phyloP scores from a whole-genome alignment of 2,329 filamentous ascomycete species.

The Xylaria sp. region DNA sequence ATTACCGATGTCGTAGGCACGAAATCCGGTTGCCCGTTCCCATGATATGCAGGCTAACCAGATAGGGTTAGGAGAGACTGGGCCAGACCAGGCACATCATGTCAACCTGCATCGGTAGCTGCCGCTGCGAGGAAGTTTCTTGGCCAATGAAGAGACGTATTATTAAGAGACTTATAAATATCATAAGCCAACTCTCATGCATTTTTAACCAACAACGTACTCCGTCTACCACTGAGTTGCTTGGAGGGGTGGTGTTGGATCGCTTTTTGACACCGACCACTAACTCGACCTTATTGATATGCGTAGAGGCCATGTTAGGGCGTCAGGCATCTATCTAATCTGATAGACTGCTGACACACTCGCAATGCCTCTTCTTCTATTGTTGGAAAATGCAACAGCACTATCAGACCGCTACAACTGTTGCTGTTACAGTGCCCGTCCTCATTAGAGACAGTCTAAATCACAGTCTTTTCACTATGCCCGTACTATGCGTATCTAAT shows the following conservation, averaged over 20 bases:
- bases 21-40: background rate
- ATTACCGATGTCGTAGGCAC: constrained; percentile 21
- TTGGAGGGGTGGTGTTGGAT: no score
- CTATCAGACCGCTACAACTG: no score
- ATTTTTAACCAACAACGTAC: background rate
- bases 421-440: no score
- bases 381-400: no score
- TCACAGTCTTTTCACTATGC: background rate
- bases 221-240: no score
- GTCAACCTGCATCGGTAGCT: background rate
- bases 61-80: background rate
- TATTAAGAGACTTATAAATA: background rate
- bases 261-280: no score
- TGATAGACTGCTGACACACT: no score
- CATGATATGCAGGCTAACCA: background rate
- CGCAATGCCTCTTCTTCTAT: no score
- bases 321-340: no score
- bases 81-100: constrained; percentile 10
- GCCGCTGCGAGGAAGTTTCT: background rate
- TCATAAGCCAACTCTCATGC: background rate
- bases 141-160: background rate
- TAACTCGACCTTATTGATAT: no score
- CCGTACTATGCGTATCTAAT: background rate
- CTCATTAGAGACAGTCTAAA: background rate
- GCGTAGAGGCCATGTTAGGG: no score